A percentile compares a stretch with the other conserved stretches of the same genome.
Evolutionary conservation across 2,329 filamentous ascomycete genomes (phyloP).

Genomic region (Fusarium tupiense): DNA sequence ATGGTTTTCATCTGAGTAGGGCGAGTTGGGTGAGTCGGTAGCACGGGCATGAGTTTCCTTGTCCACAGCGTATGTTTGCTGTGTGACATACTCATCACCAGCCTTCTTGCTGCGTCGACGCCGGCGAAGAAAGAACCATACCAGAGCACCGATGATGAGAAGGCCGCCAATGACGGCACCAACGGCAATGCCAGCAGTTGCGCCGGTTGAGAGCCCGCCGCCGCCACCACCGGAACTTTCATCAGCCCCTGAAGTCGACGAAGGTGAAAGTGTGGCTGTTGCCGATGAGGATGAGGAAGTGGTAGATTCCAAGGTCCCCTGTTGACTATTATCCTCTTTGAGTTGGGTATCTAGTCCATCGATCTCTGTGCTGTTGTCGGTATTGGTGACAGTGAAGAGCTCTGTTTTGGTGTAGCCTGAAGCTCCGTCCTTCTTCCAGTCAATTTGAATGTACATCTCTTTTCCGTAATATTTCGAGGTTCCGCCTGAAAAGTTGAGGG

Average conservation of each 20-base stretch:
- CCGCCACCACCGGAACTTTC: background rate
- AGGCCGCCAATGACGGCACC: conserved; percentile 52
- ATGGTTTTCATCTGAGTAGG: conserved; percentile 54
- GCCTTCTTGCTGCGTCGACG: conserved; percentile 45
- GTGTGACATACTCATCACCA: conserved; percentile 35
- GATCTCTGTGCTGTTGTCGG: background rate
- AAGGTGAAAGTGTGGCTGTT: background rate
- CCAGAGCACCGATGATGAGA: conserved; percentile 50
- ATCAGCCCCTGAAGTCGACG: background rate
- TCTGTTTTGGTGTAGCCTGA: background rate
- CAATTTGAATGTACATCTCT: conserved; percentile 13
- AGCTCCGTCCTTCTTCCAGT: conserved; percentile 6
- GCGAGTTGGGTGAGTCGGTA: conserved; percentile 53
- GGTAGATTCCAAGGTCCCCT: background rate
- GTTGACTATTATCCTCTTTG: background rate
- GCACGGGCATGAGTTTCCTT: conserved; percentile 55
- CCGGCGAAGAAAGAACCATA: conserved; percentile 57
- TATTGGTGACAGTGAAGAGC: conserved; percentile 25
- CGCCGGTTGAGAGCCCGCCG: conserved; percentile 51
- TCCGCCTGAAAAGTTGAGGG: background rate
- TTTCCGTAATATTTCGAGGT: background rate
- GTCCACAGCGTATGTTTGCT: conserved; percentile 55
- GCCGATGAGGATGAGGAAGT: background rate
- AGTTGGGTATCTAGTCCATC: background rate
- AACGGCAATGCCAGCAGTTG: conserved; percentile 60